phyloP scores from a whole-genome alignment of 1,284 basidiomycete species.

The Ceratobasidium papillatum region DNA sequence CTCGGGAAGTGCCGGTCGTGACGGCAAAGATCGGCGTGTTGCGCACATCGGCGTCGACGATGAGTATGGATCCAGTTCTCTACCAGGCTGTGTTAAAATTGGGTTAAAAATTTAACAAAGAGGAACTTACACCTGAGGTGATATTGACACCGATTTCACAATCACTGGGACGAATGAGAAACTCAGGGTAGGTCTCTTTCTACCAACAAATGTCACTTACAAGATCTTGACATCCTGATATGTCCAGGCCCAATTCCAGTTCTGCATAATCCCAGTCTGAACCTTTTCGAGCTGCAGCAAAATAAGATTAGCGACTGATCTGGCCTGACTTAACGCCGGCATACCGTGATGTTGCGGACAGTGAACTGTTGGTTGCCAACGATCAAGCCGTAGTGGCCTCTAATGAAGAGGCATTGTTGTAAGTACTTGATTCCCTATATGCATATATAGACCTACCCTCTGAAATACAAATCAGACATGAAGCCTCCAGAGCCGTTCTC shows the following conservation, averaged over 20 bases:
- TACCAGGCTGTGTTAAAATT: conserved; percentile 45
- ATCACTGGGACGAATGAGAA: not conserved
- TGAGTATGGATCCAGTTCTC: conserved; percentile 64
- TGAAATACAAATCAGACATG: conserved; percentile 74
- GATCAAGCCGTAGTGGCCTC: conserved; percentile 64
- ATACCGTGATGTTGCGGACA: conserved; percentile 60
- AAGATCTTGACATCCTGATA: conserved; percentile 68
- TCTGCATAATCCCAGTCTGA: conserved; percentile 52
- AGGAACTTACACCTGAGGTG: conserved; percentile 56
- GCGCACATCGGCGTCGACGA: conserved; percentile 65
- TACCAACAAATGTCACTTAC: conserved; percentile 55
- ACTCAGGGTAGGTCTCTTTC: not conserved
- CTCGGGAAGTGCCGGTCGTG: conserved; percentile 60
- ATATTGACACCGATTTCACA: conserved; percentile 58
- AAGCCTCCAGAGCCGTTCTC: conserved; percentile 75
- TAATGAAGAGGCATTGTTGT: conserved; percentile 12
- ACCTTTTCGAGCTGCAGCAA: conserved; percentile 60
- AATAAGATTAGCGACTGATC: not conserved
- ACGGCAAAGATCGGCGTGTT: conserved; percentile 54
- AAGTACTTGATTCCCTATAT: not conserved
- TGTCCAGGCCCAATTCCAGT: conserved; percentile 61
- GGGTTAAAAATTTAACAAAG: not conserved
- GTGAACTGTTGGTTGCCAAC: conserved; percentile 76
- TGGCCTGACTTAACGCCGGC: not conserved
- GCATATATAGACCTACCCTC: conserved; percentile 55